Percentiles rank a stretch among this genome's conserved stretches.
These are phyloP conservation scores for Kuraishia ogatae DNA, from an alignment of 805 yeast genomes.

Conservation along the genomic window DNA sequence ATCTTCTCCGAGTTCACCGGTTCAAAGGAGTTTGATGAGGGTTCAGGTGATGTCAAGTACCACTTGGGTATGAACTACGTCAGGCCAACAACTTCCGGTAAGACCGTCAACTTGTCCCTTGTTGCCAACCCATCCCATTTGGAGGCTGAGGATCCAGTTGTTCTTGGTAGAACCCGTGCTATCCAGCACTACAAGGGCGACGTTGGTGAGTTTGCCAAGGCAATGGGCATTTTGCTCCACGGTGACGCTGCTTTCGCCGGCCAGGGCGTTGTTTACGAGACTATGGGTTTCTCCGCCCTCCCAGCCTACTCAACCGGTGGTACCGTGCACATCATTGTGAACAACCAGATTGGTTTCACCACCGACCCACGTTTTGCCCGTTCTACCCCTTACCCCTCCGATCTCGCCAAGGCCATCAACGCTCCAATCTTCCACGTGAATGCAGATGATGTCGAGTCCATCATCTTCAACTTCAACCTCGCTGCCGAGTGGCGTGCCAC, in stretches of 20 bases:
- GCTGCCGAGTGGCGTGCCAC: constrained; percentile 99
- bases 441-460: constrained; percentile 95
- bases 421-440: constrained; percentile 99
- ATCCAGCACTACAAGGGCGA: constrained; percentile 88
- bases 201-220: constrained; percentile 73
- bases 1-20: constrained; percentile 96
- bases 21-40: constrained; percentile 83
- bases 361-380: constrained; percentile 97
- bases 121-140: constrained; percentile 99
- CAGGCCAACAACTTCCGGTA: constrained; percentile 98
- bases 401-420: constrained; percentile 90
- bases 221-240: constrained; percentile 86
- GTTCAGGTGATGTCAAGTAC: constrained; percentile 98
- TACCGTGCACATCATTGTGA: constrained; percentile 90
- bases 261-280: constrained; percentile 98
- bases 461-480: constrained; percentile 82
- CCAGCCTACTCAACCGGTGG: constrained; percentile 99
- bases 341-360: constrained; percentile 99
- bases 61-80: constrained; percentile 99
- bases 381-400: constrained; percentile 97
- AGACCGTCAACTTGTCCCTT: constrained; percentile 85
- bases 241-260: constrained; percentile 99
- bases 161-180: constrained; percentile 95
- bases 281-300: constrained; percentile 87
- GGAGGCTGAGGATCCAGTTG: constrained; percentile 99